Evolutionary conservation across 345 rosid species (phyloP).

Genomic region (Gossypium arboreum): DNA sequence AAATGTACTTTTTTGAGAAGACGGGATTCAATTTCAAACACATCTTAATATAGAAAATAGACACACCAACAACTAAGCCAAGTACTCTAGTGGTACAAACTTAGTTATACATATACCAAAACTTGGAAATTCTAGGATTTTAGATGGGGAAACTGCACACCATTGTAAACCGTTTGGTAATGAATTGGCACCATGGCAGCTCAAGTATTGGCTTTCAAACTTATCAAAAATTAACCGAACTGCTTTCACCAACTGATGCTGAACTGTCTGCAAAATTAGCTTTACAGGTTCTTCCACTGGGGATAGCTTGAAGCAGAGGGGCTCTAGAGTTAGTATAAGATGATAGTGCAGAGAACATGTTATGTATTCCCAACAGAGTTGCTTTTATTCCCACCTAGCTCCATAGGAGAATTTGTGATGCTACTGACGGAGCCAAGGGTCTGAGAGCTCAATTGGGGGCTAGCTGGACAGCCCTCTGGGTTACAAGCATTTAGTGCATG

Average conservation of each 20-base stretch:
- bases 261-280: not conserved
- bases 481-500: conserved; percentile 75
- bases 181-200: not conserved
- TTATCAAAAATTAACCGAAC: not conserved
- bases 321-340: not conserved
- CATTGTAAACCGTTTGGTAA: not conserved
- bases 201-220: not conserved
- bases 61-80: not conserved
- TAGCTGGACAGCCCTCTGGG: conserved; percentile 80
- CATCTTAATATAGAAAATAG: not conserved
- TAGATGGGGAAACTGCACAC: not conserved
- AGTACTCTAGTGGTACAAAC: not conserved
- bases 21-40: not conserved
- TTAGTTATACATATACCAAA: not conserved
- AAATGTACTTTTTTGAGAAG: not conserved
- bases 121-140: not conserved
- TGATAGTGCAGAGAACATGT: not conserved
- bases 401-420: conserved; percentile 91
- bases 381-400: conserved; percentile 78
- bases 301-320: not conserved
- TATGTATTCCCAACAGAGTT: conserved; percentile 52
- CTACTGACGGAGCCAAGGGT: conserved; percentile 90
- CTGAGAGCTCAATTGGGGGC: conserved; percentile 95
- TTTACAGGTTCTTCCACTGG: not conserved
- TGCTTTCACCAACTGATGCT: not conserved